A percentile compares a stretch with the other conserved stretches of the same genome.
These are phyloP conservation scores for Fonsecaea multimorphosa DNA, from an alignment of 2,329 filamentous ascomycete genomes.

Conservation along the genomic window DNA sequence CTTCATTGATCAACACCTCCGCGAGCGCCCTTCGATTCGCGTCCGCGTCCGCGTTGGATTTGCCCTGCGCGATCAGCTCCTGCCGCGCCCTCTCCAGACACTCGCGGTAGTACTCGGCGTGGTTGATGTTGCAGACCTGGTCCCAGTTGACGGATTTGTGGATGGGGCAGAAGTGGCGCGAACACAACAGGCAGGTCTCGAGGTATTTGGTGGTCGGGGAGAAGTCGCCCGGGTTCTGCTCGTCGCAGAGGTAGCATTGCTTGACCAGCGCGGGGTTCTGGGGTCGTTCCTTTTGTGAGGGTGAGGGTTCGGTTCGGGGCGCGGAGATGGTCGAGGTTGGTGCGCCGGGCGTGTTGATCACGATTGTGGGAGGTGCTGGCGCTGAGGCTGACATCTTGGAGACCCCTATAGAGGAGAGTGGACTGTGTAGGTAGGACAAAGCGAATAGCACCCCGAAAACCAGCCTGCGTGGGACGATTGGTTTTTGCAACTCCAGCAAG, in stretches of 20 bases:
- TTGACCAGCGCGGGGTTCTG: constrained; percentile 32
- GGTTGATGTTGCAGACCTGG: constrained; percentile 40
- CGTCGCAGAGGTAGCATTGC: constrained; percentile 40
- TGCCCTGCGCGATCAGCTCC: constrained; percentile 32
- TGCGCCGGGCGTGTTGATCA: constrained; percentile 35
- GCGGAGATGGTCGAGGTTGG: constrained; percentile 26
- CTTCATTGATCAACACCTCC: constrained; percentile 37
- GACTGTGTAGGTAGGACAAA: neutral
- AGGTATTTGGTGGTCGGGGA: constrained; percentile 40
- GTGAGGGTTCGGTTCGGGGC: constrained; percentile 9
- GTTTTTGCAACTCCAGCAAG: neutral
- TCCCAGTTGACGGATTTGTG: constrained; percentile 37
- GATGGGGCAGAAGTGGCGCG: constrained; percentile 38
- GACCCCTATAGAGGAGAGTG: constrained; percentile 17
- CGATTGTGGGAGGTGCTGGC: constrained; percentile 35
- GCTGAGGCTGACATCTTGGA: constrained; percentile 26
- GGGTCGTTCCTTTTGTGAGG: constrained; percentile 12
- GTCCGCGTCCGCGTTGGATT: constrained; percentile 24
- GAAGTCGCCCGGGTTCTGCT: constrained; percentile 41
- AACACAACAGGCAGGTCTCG: constrained; percentile 38
- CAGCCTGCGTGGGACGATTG: neutral
- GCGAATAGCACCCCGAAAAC: too few species aligned
- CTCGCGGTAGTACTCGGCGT: constrained; percentile 38
- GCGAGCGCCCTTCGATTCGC: constrained; percentile 30
- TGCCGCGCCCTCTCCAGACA: constrained; percentile 33